A percentile compares a stretch with the other conserved stretches of the same genome.
Evolutionary conservation across 768 basidiomycete species (phyloP).

Genomic region (Russula emetica): DNA sequence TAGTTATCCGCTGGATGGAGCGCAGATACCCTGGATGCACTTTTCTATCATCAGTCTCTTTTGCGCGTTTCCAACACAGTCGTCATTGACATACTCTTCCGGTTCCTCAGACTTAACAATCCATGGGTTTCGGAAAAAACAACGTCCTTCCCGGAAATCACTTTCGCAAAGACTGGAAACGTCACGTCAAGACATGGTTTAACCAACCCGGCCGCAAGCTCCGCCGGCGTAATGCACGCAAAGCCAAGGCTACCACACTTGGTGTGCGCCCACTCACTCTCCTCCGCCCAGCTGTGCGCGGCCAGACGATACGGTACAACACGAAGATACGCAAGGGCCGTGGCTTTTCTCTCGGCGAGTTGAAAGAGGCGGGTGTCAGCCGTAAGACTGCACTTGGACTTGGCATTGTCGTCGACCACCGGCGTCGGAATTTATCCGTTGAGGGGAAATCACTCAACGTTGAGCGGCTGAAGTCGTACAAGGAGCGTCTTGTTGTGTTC

Average conservation of each 20-base stretch:
- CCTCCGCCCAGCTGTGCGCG: conserved; percentile 96
- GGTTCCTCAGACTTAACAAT: conserved; percentile 40
- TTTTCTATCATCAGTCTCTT: not conserved
- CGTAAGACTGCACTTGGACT: conserved; percentile 89
- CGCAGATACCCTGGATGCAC: conserved; percentile 12
- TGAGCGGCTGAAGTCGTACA: conserved; percentile 91
- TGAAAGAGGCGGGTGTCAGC: conserved; percentile 94
- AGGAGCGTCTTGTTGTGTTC: conserved; percentile 90
- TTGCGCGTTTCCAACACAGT: conserved; percentile 8
- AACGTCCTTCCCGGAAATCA: conserved; percentile 93
- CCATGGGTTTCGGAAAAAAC: conserved; percentile 77
- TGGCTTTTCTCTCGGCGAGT: conserved; percentile 90
- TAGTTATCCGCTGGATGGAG: conserved; percentile 28
- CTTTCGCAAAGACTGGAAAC: conserved; percentile 99
- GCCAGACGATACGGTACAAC: conserved; percentile 96
- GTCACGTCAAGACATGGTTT: conserved; percentile 95
- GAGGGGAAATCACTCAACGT: conserved; percentile 96
- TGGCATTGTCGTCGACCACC: conserved; percentile 95
- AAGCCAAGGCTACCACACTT: conserved; percentile 82
- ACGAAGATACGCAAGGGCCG: conserved; percentile 94
- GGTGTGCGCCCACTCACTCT: conserved; percentile 88
- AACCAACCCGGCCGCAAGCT: conserved; percentile 98
- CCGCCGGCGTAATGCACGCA: conserved; percentile 88
- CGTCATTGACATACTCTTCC: conserved; percentile 26
- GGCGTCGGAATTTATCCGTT: conserved; percentile 93